Evolutionary conservation across 768 basidiomycete genomes (phyloP), one percentile per base, ranked within the genome.

Genomic region (Tricholoma bakamatsutake): DNA sequence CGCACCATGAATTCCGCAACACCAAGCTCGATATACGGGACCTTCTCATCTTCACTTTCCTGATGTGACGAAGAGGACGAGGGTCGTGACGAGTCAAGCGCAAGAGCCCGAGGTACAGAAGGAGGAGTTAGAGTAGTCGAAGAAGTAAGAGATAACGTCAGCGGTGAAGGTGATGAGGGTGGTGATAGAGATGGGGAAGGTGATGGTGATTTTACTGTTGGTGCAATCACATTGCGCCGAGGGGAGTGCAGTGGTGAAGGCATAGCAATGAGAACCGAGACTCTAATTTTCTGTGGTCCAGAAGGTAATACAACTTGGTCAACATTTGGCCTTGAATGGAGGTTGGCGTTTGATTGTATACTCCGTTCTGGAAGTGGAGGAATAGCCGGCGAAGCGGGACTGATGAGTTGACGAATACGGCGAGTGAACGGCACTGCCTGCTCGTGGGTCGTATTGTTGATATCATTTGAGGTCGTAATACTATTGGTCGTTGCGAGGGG

Each of bases 191-290:
- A 12, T 4, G 21, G 21, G 21, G 21, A 24, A 24, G 50, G 50
- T 1, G 60, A 58, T 8, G 52, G 43, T 12, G 55, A 48, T 53
- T 57, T 58, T 10, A 51, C 34, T 55, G 39, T 54, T 21, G 40
- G 50, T 30, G 21, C 21, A 24, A 24, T 24, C 1, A 51, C 4
- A 12, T 1, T 45, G 21, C 15, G 21, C 10, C 11, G 24, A 45
- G 21, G 15, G 21, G 8, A 24, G 3, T 50, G 43, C 11, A 63
- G 42, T 12, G 56, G 63, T 34, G 63, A 62, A 2, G 70, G 71
- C 71, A 73, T 73, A 3, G 69, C 71, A 24, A 73, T 69, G 21
- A 71, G 60, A 30, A 71, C 68, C 0, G 71, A 69, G 2, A 71
- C 67, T 28, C 64, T 63, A 42, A 71, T 30, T 30, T 53, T 62